phyloP scores from a whole-genome alignment of 176 grass and related monocot genomes.

The Eleusine indica region DNA sequence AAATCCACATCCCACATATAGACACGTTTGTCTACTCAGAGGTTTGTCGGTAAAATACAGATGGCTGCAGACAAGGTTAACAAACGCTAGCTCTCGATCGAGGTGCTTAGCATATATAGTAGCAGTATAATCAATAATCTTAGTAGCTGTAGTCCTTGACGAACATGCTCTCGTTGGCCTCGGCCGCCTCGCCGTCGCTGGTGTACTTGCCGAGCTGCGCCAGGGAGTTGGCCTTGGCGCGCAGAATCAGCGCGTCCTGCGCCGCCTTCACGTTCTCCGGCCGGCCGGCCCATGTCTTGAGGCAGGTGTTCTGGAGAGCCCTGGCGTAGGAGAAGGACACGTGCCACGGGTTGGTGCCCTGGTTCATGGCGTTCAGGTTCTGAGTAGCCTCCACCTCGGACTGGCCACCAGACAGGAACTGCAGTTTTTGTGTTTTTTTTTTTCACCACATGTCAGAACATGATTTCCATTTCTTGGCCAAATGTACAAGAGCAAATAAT shows the following conservation, averaged over 20 bases:
- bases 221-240: constrained; percentile 92
- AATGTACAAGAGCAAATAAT: no score
- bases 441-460: not conserved
- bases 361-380: constrained; percentile 99
- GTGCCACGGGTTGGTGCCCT: constrained; percentile 85
- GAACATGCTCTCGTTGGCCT: constrained; percentile 78
- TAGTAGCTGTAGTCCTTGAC: constrained; percentile 99
- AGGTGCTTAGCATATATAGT: constrained; percentile 15
- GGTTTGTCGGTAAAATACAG: not conserved
- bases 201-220: constrained; percentile 96
- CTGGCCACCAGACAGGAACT: constrained; percentile 98
- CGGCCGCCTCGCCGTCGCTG: constrained; percentile 82
- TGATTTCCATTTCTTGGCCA: not conserved
- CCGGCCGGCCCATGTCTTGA: constrained; percentile 94
- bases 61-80: not conserved
- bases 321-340: constrained; percentile 95
- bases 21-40: not conserved
- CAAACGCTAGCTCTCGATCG: constrained; percentile 34
- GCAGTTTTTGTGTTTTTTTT: constrained; percentile 5
- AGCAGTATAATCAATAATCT: constrained; percentile 4
- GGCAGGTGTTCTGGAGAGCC: constrained; percentile 97
- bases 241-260: constrained; percentile 71
- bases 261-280: constrained; percentile 84
- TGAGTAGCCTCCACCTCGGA: constrained; percentile 93
- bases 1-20: constrained; percentile 6